These are phyloP conservation scores for Candida ficus DNA, from an alignment of 805 yeast species.

Conservation along the genomic window DNA sequence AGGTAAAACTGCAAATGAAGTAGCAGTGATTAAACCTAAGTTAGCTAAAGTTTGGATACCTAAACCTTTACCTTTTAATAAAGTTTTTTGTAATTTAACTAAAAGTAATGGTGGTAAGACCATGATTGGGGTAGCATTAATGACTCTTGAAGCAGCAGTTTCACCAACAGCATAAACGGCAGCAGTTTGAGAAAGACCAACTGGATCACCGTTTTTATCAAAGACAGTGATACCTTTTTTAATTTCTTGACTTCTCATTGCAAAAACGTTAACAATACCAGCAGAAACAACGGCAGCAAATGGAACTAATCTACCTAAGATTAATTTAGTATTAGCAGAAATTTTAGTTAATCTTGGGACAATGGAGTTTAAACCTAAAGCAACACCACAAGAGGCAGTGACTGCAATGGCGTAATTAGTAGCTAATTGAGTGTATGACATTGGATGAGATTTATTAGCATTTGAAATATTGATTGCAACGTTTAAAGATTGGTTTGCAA, in stretches of 20 bases:
- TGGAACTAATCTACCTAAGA: conserved; percentile 86
- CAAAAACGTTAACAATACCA: conserved; percentile 90
- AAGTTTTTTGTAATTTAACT: conserved; percentile 67
- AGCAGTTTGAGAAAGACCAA: conserved; percentile 77
- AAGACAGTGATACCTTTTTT: conserved; percentile 75
- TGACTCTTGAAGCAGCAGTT: conserved; percentile 91
- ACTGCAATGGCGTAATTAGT: conserved; percentile 86
- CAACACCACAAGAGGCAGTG: conserved; percentile 91
- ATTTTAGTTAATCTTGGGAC: conserved; percentile 80
- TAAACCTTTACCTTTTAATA: conserved; percentile 63
- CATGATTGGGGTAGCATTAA: conserved; percentile 97
- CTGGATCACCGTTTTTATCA: conserved; percentile 58
- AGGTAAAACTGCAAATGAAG: conserved; percentile 86
- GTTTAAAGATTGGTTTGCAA: conserved; percentile 93
- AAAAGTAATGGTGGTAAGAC: conserved; percentile 88
- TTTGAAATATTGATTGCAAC: conserved; percentile 97
- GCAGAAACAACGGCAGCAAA: conserved; percentile 99
- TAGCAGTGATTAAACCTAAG: conserved; percentile 77
- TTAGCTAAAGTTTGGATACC: conserved; percentile 67
- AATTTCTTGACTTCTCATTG: conserved; percentile 95
- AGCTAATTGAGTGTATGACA: conserved; percentile 70
- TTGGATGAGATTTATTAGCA: conserved; percentile 91
- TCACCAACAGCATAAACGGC: conserved; percentile 94
- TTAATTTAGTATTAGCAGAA: conserved; percentile 62
- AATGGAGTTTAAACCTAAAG: conserved; percentile 82